Evolutionary conservation across 208 protist species (phyloP), one percentile per base, ranked within the genome.

Genomic region (Leishmania amazonensis): DNA sequence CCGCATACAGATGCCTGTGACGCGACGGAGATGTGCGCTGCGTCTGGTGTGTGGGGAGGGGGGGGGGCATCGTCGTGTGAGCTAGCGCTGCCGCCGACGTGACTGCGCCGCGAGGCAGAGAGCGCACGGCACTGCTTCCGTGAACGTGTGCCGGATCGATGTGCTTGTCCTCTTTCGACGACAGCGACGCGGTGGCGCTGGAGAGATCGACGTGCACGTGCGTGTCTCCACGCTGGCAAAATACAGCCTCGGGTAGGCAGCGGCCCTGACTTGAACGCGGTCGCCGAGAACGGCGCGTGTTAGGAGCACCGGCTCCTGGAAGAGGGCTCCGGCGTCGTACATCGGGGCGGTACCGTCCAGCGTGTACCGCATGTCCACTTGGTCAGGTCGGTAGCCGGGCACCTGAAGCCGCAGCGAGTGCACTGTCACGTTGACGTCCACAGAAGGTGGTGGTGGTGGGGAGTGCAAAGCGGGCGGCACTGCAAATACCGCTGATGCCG

Each of bases 301-400:
- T 35, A 35, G 31, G 31, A 0, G 31, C 31, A 35, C 31, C 31
- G 31, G 31, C 31, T 35, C 31, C 31, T 35, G 31, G 31, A 35
- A 35, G 31, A 35, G 31, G 31, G 0, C 31, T 35, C 31, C 31
- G 31, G 31, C 31, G 31, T 35, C 31, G 31, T 35, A 35, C 31
- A 35, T 35, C 31, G 31, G 31, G 31, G 31, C 31, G 21, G 60
- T 72, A 51, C 90, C 90, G 80, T 93, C 85, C 0, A 90, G 54
- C 24, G 90, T 91, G 85, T 93, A 93, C 73, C 80, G 84, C 19
- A 90, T 82, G 49, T 88, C 85, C 1, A 81, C 78, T 79, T 83
- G 79, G 21, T 80, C 76, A 1, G 83, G 35, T 17, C 51, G 75
- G 65, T 72, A 70, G 7, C 72, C 76, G 17, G 76, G 75, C 17